Base-by-base conservation (phyloP, 2,329 filamentous ascomycete genomes). In the Botryotinia globosa region DNA sequence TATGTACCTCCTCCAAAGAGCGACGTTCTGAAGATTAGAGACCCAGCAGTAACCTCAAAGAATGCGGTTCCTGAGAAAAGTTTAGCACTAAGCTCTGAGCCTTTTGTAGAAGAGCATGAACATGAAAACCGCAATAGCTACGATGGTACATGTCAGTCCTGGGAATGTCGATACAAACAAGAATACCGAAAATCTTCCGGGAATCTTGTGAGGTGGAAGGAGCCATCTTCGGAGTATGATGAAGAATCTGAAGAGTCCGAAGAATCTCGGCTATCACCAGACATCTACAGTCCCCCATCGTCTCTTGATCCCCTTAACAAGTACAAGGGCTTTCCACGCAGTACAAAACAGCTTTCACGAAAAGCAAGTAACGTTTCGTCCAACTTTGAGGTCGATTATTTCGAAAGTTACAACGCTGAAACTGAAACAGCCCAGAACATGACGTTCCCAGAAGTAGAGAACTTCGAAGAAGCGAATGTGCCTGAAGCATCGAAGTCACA, bases 101-200 rank as follows among this genome's bases (percentile, higher is more conserved):
- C 22, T 29, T 65, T 16, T n/a, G 37, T 44, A n/a, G 39, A 20
- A n/a, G 48, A 44, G 22, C n/a, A 42, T 32, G n/a, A 44, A 32
- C 48, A 42, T 32, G 25, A 44, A 22, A 20, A 25, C 32, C 65
- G 65, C 37, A 32, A 68, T 56, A 58, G 34, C 42, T 54, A 32
- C 20, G 61, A 56, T 66, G 61, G 34, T 66, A 71, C 37, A n/a
- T 66, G 45, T 18, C 45, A 42, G 18, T 71, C 69, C 16, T 71
- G 69, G 69, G 69, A 71, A 58, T 37, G 44, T 20, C 69, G 61
- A 34, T 71, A 71, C 42, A 71, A 44, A 42, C 18, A 71, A 20
- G 69, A 64, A 42, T 71, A 54, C 32, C 69, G 58, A 22, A 71
- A 29, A 16, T 71, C 69, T 42, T 14, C 10, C 4, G 59, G 69